Evolutionary conservation across 2,329 filamentous ascomycete genomes (phyloP).

Genomic region (Penicillium sp.): DNA sequence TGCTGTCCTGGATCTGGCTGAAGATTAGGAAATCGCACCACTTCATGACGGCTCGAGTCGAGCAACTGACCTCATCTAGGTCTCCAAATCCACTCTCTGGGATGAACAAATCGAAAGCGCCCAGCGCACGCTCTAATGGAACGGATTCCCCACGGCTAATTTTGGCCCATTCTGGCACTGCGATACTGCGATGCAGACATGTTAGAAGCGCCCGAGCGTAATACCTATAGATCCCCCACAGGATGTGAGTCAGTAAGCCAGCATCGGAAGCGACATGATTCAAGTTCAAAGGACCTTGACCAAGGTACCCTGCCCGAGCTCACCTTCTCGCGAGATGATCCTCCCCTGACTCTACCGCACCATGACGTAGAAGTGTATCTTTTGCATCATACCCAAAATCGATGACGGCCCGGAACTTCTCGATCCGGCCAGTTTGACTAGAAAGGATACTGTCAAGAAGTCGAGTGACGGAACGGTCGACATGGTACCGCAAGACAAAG

Average conservation of each 20-base stretch:
- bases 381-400: constrained; percentile 79
- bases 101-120: constrained; percentile 85
- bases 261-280: not conserved
- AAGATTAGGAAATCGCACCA: constrained; percentile 10
- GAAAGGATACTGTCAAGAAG: constrained; percentile 63
- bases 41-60: too few species aligned
- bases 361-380: constrained; percentile 68
- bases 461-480: constrained; percentile 48
- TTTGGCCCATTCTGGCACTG: constrained; percentile 68
- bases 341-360: constrained; percentile 53
- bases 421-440: constrained; percentile 64
- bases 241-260: not conserved
- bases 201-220: constrained; percentile 69
- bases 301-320: constrained; percentile 2
- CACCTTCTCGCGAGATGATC: constrained; percentile 70
- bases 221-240: constrained; percentile 49
- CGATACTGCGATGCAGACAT: constrained; percentile 72
- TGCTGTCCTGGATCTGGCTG: constrained; percentile 53
- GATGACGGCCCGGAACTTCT: constrained; percentile 65
- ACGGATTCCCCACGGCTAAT: constrained; percentile 49
- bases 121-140: constrained; percentile 66
- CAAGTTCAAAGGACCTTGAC: too few species aligned
- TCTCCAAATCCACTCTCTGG: constrained; percentile 67
- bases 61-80: constrained; percentile 58
- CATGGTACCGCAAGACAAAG: constrained; percentile 52